A percentile compares a stretch with the other conserved stretches of the same genome.
Conservation (phyloP, 106 monocot species). For the Allium sativum region DNA sequence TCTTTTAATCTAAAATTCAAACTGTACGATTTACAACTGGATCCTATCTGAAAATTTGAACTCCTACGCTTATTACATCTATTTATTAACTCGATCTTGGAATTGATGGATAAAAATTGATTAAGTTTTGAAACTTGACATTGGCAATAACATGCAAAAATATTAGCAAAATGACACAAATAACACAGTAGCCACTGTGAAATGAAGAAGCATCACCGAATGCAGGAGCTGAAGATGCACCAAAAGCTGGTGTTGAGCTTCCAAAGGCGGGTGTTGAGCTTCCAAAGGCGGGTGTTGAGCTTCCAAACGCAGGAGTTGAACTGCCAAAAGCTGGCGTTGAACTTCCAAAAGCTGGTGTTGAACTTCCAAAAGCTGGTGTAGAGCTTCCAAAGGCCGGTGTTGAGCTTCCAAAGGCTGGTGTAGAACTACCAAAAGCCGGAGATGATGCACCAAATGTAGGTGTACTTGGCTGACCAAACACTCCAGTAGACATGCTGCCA, state of each 20-base stretch:
- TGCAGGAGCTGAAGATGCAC: conserved; percentile 28
- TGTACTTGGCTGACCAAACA: conserved; percentile 55
- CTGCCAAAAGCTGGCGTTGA: conserved; percentile 79
- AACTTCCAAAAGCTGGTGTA: conserved; percentile 55
- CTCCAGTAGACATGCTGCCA: conserved; percentile 79
- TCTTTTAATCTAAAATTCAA: too few species aligned
- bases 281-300: conserved; percentile 37
- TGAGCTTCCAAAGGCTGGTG: conserved; percentile 59
- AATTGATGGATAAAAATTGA: too few species aligned
- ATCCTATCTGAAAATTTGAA: too few species aligned
- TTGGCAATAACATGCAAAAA: too few species aligned
- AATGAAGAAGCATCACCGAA: too few species aligned
- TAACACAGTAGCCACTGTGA: too few species aligned
- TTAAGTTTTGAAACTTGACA: too few species aligned
- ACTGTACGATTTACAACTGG: too few species aligned
- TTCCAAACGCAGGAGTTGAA: conserved; percentile 39
- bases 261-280: conserved; percentile 72
- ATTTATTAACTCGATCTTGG: too few species aligned
- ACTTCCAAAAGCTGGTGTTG: conserved; percentile 67
- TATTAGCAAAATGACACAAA: too few species aligned
- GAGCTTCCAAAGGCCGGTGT: conserved; percentile 60
- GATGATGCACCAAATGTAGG: conserved; percentile 51
- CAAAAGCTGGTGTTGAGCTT: conserved; percentile 42
- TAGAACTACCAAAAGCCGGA: conserved; percentile 50
- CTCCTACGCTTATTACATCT: too few species aligned